Conservation (phyloP, 23 red algal genomes). For the Chondrus crispus region DNA sequence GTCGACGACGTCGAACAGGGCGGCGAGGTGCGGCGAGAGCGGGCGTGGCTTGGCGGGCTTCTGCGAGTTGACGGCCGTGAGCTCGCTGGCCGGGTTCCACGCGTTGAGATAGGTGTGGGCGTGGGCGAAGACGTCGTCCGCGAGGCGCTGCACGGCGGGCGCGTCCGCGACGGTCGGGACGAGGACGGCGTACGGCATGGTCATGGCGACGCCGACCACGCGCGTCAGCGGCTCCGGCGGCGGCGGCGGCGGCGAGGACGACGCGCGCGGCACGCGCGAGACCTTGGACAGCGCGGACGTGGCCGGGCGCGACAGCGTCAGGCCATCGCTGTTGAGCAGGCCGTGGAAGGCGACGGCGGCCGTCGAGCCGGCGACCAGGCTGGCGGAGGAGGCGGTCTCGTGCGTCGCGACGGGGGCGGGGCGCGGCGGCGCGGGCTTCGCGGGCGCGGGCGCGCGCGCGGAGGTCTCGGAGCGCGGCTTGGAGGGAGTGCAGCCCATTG, state of each 20-base stretch:
- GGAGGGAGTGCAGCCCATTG: slow-evolving; percentile 11
- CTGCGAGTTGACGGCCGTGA: slow-evolving; percentile 15
- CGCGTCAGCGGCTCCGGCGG: not conserved
- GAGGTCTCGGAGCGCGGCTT: not conserved
- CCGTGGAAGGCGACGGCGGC: not conserved
- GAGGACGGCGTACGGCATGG: slow-evolving; percentile 52
- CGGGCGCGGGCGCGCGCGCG: not conserved
- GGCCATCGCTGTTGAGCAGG: not conserved
- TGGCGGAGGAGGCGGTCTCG: slow-evolving; percentile 7
- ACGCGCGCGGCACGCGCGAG: not conserved
- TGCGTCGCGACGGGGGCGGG: too few relatives aligned
- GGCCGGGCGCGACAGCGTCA: not conserved
- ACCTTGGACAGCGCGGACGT: not conserved
- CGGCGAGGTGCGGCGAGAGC: not conserved
- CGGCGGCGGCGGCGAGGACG: not conserved
- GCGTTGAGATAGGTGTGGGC: slow-evolving; percentile 23
- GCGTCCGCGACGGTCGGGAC: not conserved
- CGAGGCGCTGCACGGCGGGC: not conserved
- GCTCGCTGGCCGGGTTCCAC: slow-evolving; percentile 45
- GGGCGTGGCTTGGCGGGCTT: slow-evolving; percentile 9
- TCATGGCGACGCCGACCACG: slow-evolving; percentile 60
- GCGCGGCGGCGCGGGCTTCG: too few relatives aligned
- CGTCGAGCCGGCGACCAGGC: not conserved
- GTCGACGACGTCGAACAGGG: slow-evolving; percentile 42
- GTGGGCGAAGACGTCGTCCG: slow-evolving; percentile 36